Evolutionary conservation across 306 rosid genomes (phyloP).

Genomic region (Vigna reflexopilosa): DNA sequence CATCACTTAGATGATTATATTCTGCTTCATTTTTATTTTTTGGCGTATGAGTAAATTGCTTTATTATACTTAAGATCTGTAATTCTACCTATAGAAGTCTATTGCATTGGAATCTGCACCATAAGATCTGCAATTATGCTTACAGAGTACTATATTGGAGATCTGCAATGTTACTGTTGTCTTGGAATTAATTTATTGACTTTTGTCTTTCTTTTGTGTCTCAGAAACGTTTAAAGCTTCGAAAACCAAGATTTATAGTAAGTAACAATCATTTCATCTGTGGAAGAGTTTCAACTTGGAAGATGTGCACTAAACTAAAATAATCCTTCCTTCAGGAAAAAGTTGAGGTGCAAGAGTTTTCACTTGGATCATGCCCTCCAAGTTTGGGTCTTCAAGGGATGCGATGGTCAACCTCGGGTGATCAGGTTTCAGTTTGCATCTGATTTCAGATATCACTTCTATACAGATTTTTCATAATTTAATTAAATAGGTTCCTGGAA

Average conservation of each 20-base stretch:
- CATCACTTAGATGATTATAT: slow-evolving; percentile 3
- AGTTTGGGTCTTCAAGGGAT: slow-evolving; percentile 86
- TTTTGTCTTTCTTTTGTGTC: slow-evolving; percentile 38
- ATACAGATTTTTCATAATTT: not conserved
- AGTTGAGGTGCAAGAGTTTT: slow-evolving; percentile 75
- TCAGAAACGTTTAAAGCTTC: slow-evolving; percentile 83
- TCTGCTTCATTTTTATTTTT: slow-evolving; percentile 29
- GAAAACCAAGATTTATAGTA: slow-evolving; percentile 76
- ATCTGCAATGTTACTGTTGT: slow-evolving; percentile 5
- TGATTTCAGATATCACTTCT: slow-evolving; percentile 36
- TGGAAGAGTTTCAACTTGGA: slow-evolving; percentile 29
- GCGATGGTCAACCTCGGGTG: slow-evolving; percentile 76
- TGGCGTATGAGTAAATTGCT: slow-evolving; percentile 20
- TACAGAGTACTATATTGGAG: not conserved
- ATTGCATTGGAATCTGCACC: slow-evolving; percentile 5
- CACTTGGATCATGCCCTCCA: slow-evolving; percentile 90
- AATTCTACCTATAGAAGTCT: not conserved
- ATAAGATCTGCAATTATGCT: not conserved
- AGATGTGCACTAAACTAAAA: slow-evolving; percentile 30
- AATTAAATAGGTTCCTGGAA: slow-evolving; percentile 16
- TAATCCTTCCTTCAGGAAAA: slow-evolving; percentile 63
- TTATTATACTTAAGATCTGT: slow-evolving; percentile 3
- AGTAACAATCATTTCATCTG: slow-evolving; percentile 47
- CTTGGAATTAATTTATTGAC: slow-evolving; percentile 19
- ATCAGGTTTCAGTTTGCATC: slow-evolving; percentile 74